Percentiles rank a stretch among this genome's conserved stretches.
Evolutionary conservation across 1,284 basidiomycete genomes (phyloP).

Genomic region (Afroboletus lepidellus): DNA sequence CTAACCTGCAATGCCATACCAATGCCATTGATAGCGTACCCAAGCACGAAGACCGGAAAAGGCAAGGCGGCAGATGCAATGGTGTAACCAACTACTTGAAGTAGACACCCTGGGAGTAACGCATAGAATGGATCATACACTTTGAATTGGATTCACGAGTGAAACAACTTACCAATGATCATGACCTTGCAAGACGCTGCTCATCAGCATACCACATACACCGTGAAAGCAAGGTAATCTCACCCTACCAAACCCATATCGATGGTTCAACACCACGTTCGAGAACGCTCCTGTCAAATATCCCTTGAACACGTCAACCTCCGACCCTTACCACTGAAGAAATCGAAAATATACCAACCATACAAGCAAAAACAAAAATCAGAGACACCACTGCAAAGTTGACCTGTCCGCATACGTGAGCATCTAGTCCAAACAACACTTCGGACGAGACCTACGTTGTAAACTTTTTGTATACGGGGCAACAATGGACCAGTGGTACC

Average conservation of each 20-base stretch:
- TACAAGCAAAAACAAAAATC: conserved; percentile 34
- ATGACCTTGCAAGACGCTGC: background rate
- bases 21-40: conserved; percentile 60
- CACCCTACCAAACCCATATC: conserved; percentile 36
- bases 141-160: background rate
- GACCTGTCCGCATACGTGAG: conserved; percentile 19
- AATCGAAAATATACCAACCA: conserved; percentile 20
- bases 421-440: background rate
- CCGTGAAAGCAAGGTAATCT: background rate
- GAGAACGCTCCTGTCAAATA: conserved; percentile 33
- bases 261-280: conserved; percentile 28
- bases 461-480: conserved; percentile 34
- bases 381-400: conserved; percentile 33
- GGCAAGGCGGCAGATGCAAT: conserved; percentile 58
- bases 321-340: background rate
- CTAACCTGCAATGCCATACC: conserved; percentile 47
- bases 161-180: background rate
- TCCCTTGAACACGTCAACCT: conserved; percentile 22
- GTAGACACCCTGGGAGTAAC: background rate
- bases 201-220: background rate
- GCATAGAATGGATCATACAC: background rate
- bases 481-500: conserved; percentile 32
- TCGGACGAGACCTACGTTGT: conserved; percentile 18
- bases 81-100: background rate
- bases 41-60: conserved; percentile 61